A percentile compares a stretch with the other conserved stretches of the same genome.
These are phyloP conservation scores for Cicer judaicum DNA, from an alignment of 306 rosid species.

Conservation along the genomic window DNA sequence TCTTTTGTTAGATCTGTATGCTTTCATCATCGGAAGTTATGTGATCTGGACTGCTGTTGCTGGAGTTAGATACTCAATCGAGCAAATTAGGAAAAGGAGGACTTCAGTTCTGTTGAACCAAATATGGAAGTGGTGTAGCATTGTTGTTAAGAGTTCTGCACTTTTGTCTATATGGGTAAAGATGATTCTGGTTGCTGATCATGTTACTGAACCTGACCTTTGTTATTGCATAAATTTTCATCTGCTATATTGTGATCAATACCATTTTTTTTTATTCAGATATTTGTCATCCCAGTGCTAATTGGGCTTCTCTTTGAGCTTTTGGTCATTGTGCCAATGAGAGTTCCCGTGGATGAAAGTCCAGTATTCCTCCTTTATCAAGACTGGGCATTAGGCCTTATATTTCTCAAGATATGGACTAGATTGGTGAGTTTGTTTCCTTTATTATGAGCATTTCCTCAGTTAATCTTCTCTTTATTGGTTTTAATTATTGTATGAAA, in stretches of 20 bases:
- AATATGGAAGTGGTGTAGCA: conserved; percentile 89
- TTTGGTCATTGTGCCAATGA: conserved; percentile 96
- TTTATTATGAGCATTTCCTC: conserved; percentile 1
- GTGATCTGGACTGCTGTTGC: conserved; percentile 94
- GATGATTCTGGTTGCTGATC: conserved; percentile 32
- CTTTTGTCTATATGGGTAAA: conserved; percentile 95
- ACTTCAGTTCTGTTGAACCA: conserved; percentile 70
- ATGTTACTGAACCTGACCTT: background rate
- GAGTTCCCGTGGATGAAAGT: conserved; percentile 99
- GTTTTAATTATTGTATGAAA: background rate
- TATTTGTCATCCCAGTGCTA: conserved; percentile 91
- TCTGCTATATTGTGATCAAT: conserved; percentile 28
- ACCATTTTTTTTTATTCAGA: conserved; percentile 50
- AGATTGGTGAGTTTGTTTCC: conserved; percentile 78
- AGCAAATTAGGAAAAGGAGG: conserved; percentile 74
- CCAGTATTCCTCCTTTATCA: conserved; percentile 98
- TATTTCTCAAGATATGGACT: conserved; percentile 99
- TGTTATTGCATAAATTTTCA: conserved; percentile 26
- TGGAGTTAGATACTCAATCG: conserved; percentile 87
- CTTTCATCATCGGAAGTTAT: conserved; percentile 94
- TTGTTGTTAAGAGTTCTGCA: conserved; percentile 89
- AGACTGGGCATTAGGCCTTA: conserved; percentile 99
- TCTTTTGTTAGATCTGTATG: conserved; percentile 74
- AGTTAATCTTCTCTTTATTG: conserved; percentile 12
- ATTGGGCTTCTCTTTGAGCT: conserved; percentile 99